Base-by-base conservation (phyloP, 2,329 filamentous ascomycete genomes). In the Phyllosticta paracitricarpa region DNA sequence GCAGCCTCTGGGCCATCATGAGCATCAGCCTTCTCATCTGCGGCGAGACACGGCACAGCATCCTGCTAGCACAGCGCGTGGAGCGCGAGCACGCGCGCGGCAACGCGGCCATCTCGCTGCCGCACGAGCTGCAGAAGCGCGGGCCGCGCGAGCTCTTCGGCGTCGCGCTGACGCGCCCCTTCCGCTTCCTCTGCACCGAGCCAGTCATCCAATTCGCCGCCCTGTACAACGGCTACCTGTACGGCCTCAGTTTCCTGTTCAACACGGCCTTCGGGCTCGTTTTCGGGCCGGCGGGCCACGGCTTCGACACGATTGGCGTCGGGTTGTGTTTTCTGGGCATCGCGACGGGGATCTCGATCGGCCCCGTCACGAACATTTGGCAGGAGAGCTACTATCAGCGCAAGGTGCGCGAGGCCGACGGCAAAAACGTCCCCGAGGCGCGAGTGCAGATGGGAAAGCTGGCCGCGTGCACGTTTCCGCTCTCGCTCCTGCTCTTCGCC, bases 251-350 rank as follows among this genome's bases (percentile, higher is more conserved):
- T 1, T 81, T 81, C 59, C 69, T 80, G 0, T 80, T 80, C 69
- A 80, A 80, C 61, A 76, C 74, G 3, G 78, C 77, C 0, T 81
- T 81, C 61, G 71, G 74, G 22, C 71, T 81, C 22, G 79, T 81
- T 0, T 81, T 81, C 61, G 77, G 78, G 19, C 19, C 19, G 1
- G 65, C 68, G 17, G 78, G 78, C 1, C 76, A 76, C 59, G 76
- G 75, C 0, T 77, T 77, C 48, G 66, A 71, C 61, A 74, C 69
- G 1, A 69, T 75, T 4, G 72, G 72, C 1, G 70, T 77, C 33
- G 76, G 76, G 0, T 68, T 78, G 5, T 73, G 68, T 5, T 79
- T 79, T 57, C 65, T 75, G 0, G 74, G 74, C 0, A 73, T 76
- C 28, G 69, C 74, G 2, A 48, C 68, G 2, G 78, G 78, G 5